phyloP scores from a whole-genome alignment of 2,329 filamentous ascomycete species.

The Colletotrichum graminicola region DNA sequence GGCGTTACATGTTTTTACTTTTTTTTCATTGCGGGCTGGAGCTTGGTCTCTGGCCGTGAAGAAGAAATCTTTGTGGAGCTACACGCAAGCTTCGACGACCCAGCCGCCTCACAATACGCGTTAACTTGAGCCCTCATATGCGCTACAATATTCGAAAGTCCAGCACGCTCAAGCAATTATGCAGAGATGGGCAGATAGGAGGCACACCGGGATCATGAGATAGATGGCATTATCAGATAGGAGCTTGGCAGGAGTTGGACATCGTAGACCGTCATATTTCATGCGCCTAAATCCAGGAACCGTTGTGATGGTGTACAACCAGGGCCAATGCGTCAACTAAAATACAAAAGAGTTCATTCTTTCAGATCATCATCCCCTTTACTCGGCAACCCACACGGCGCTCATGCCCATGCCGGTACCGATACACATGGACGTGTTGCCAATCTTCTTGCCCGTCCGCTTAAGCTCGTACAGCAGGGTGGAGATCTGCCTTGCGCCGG shows the following conservation, averaged over 20 bases:
- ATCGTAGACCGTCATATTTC: conserved; percentile 24
- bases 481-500: conserved; percentile 91
- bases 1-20: conserved; percentile 70
- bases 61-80: conserved; percentile 57
- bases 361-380: conserved; percentile 48
- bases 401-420: conserved; percentile 99
- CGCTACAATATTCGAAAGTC: neutral
- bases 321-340: conserved; percentile 31
- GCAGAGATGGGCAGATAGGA: neutral
- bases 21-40: conserved; percentile 69
- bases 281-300: conserved; percentile 32
- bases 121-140: neutral
- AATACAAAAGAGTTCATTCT: conserved; percentile 26
- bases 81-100: neutral
- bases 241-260: neutral
- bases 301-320: conserved; percentile 35
- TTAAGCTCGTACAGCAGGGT: conserved; percentile 91
- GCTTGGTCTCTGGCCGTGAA: conserved; percentile 60
- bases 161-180: too few species aligned
- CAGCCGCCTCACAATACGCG: neutral
- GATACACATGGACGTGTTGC: conserved; percentile 95
- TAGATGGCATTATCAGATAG: neutral
- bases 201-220: neutral
- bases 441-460: conserved; percentile 85
- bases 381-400: conserved; percentile 95